phyloP scores from a whole-genome alignment of 257 asterid species.

The Solanum dulcamara region DNA sequence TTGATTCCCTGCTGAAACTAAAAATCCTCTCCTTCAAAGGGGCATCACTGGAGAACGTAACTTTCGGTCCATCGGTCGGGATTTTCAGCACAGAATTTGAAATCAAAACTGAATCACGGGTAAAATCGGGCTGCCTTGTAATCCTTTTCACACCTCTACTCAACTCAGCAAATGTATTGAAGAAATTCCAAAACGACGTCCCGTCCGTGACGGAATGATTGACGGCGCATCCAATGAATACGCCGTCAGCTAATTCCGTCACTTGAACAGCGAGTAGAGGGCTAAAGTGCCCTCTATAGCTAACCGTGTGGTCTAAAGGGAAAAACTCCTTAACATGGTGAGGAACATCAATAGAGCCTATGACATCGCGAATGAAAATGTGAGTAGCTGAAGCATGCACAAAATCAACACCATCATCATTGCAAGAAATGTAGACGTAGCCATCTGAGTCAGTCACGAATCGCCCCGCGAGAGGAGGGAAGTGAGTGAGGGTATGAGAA shows the following conservation, averaged over 20 bases:
- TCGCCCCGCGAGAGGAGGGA: conserved; percentile 71
- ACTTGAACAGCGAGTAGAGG: conserved; percentile 53
- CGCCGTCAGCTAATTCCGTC: conserved; percentile 59
- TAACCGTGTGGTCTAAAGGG: conserved; percentile 32
- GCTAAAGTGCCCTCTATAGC: conserved; percentile 42
- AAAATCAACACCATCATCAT: conserved; percentile 48
- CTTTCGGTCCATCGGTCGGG: conserved; percentile 46
- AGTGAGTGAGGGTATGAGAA: conserved; percentile 33
- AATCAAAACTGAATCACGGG: conserved; percentile 48
- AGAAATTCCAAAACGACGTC: conserved; percentile 59
- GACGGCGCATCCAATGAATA: conserved; percentile 56
- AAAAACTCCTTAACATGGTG: conserved; percentile 29
- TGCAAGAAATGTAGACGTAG: conserved; percentile 41
- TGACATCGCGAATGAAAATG: conserved; percentile 26
- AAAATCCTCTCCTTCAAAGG: conserved; percentile 58
- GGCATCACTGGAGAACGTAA: conserved; percentile 34
- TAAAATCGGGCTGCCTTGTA: conserved; percentile 40
- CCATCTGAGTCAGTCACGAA: conserved; percentile 37
- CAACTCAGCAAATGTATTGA: conserved; percentile 50
- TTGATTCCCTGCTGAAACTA: conserved; percentile 52
- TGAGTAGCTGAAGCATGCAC: conserved; percentile 27
- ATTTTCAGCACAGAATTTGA: conserved; percentile 40
- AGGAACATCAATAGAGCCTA: conserved; percentile 20
- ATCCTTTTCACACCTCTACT: conserved; percentile 30
- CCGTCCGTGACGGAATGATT: conserved; percentile 65